Evolutionary conservation across 1,284 basidiomycete species (phyloP), one percentile per base, ranked within the genome.

Genomic region (Moesziomyces antarcticus): DNA sequence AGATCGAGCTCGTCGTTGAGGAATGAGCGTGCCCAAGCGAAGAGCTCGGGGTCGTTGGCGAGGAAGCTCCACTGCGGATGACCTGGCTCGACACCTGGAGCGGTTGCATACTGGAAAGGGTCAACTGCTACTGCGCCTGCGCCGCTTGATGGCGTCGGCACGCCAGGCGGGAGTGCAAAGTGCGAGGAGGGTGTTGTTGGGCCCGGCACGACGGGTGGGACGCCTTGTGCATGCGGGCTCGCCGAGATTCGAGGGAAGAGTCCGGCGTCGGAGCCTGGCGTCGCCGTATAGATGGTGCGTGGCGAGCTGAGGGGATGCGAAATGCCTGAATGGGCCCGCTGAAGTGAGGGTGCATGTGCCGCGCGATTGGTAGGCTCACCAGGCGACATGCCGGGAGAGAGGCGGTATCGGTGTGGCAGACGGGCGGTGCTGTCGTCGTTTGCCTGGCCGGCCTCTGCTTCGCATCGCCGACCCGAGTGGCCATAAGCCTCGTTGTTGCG

Each of bases 21-120:
- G 46, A 70, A 70, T 14, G 60, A 64, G 21, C 67, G 50, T 3
- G 67, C 67, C 67, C 67, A 70, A 5, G 67, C 67, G 50, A 64
- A 70, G 9, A 70, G 50, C 42, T 70, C 67, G 1, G 67, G 61
- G 5, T 70, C 67, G 47, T 70, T 63, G 20, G 67, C 67, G 11
- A 64, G 54, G 35, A 59, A 64, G 44, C 49, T 50, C 67, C 67
- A 70, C 40, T 70, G 67, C 44, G 61, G 49, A n/a, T 60, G 56
- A 10, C 56, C 56, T 16, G 50, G 35, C 24, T 58, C 54, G 30
- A 62, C 40, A 21, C 65, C 57, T 20, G 53, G 58, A 9, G 64
- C 54, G 3, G 58, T 60, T 5, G 56, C 51, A 42, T 50, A 59
- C 18, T 58, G 56, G 22, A 65, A 59, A 2, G 50, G 40, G 24